These are phyloP conservation scores for Rhizophagus sp. DNA, from an alignment of 192 early-diverging fungal species.

Conservation along the genomic window DNA sequence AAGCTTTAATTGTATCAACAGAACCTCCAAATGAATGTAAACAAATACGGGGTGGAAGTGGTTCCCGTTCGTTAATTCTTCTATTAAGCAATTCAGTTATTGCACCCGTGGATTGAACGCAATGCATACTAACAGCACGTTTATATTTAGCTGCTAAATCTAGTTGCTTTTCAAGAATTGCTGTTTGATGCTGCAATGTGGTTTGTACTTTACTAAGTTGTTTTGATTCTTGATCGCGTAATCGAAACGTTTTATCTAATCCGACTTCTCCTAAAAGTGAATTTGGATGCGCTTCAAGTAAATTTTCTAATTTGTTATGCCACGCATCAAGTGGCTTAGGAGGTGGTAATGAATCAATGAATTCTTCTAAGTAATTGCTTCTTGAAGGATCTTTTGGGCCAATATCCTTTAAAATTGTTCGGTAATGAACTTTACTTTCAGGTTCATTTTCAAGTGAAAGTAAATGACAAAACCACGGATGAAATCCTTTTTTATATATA, in stretches of 20 bases:
- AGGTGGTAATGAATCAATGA: constrained; percentile 30
- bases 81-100: constrained; percentile 32
- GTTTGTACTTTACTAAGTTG: constrained; percentile 41
- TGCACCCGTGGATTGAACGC: constrained; percentile 65
- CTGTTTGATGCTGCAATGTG: constrained; percentile 49
- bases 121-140: constrained; percentile 73
- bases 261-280: constrained; percentile 68
- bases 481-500: constrained; percentile 20
- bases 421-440: constrained; percentile 26
- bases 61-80: constrained; percentile 29
- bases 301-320: constrained; percentile 36
- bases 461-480: constrained; percentile 28
- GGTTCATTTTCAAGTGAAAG: constrained; percentile 15
- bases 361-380: constrained; percentile 18
- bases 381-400: not conserved
- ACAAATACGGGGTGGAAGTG: constrained; percentile 70
- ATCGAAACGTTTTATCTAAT: constrained; percentile 54
- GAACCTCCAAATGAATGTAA: constrained; percentile 88
- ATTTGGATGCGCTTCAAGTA: constrained; percentile 40
- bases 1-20: constrained; percentile 61
- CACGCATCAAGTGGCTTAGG: constrained; percentile 37
- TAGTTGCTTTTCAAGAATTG: constrained; percentile 66
- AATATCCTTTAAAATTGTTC: not conserved
- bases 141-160: constrained; percentile 64
- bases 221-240: constrained; percentile 44